Conservation (phyloP, 2,329 filamentous ascomycete genomes). For the Ceratocystis diversiconidia region DNA sequence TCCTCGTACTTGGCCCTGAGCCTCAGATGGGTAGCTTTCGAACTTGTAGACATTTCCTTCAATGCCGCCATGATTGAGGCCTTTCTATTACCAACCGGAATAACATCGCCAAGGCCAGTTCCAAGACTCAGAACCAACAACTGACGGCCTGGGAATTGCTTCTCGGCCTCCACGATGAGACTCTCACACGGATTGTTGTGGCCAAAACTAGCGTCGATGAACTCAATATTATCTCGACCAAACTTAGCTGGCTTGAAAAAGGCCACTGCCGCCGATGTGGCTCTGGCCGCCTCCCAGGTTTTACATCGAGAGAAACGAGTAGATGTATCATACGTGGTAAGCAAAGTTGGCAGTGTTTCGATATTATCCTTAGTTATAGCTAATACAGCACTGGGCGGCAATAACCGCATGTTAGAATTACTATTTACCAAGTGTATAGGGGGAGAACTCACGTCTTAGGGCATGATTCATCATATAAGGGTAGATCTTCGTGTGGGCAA, state of each 20-base stretch:
- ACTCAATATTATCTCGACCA: conserved; percentile 22
- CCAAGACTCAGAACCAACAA: conserved; percentile 22
- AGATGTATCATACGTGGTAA: conserved; percentile 23
- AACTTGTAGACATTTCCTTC: neutral
- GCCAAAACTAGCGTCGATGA: conserved; percentile 24
- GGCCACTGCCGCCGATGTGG: conserved; percentile 23
- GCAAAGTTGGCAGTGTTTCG: conserved; percentile 20
- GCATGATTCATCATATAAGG: neutral
- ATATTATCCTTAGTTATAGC: neutral
- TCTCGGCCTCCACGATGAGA: conserved; percentile 23
- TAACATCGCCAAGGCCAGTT: conserved; percentile 21
- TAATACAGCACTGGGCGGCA: neutral
- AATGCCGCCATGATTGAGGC: neutral
- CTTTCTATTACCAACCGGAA: conserved; percentile 18
- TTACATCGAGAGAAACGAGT: conserved; percentile 20
- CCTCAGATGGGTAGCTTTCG: neutral
- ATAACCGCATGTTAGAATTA: neutral
- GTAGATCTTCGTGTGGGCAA: neutral
- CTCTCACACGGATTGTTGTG: conserved; percentile 25
- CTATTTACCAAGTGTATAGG: neutral
- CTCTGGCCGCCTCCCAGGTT: conserved; percentile 24
- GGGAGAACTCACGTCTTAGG: neutral
- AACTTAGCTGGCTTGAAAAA: conserved; percentile 24
- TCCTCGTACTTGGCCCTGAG: conserved; percentile 19
- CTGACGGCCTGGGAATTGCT: conserved; percentile 20